Conservation (phyloP, 2,329 filamentous ascomycete species). For the Penicillium janthinellum region DNA sequence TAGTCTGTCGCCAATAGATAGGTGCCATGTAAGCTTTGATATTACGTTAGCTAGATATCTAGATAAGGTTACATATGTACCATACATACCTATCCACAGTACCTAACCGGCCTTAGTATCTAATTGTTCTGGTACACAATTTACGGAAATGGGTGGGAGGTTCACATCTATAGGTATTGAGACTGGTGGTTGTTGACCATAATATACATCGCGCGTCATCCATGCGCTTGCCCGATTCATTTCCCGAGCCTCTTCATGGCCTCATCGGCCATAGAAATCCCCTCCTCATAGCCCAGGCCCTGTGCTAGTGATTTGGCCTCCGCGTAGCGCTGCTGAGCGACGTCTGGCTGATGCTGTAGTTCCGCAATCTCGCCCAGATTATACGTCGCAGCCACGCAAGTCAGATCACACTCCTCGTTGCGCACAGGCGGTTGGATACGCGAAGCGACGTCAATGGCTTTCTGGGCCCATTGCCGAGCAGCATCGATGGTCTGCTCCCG, state of each 20-base stretch:
- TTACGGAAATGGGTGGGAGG: not conserved
- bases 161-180: not conserved
- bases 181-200: conserved; percentile 16
- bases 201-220: conserved; percentile 18
- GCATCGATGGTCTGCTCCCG: conserved; percentile 66
- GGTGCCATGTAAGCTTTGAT: too few species aligned
- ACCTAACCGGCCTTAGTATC: too few species aligned
- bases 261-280: conserved; percentile 32
- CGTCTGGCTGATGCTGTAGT: conserved; percentile 65
- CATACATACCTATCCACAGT: too few species aligned
- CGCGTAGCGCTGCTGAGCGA: conserved; percentile 69
- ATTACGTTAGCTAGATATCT: too few species aligned
- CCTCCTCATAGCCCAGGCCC: conserved; percentile 44
- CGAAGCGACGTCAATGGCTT: conserved; percentile 68
- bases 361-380: conserved; percentile 84
- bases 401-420: conserved; percentile 78
- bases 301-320: conserved; percentile 65
- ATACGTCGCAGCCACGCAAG: conserved; percentile 80
- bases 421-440: conserved; percentile 67
- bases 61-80: too few species aligned
- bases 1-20: not conserved
- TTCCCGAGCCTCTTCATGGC: conserved; percentile 36
- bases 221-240: conserved; percentile 12
- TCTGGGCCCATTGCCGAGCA: conserved; percentile 75
- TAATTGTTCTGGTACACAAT: not conserved